These are phyloP conservation scores for Penicillium flavigenum DNA, from an alignment of 495 filamentous ascomycete genomes.

Conservation along the genomic window DNA sequence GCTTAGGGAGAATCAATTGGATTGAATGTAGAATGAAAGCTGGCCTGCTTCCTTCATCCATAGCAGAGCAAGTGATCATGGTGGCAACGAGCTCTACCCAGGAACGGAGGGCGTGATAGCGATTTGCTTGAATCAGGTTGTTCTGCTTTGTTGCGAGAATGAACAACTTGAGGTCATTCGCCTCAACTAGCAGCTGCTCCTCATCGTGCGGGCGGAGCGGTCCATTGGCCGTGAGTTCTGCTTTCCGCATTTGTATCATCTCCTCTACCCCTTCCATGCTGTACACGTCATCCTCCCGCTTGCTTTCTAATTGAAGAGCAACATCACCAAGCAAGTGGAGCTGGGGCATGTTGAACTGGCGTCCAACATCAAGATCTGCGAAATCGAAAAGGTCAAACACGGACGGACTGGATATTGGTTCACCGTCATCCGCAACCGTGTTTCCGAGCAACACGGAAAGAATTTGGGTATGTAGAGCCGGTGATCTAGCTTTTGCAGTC, in stretches of 20 bases:
- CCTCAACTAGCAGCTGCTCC: constrained; percentile 57
- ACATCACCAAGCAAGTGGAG: constrained; percentile 59
- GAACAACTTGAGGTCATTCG: constrained; percentile 54
- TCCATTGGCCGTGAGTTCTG: constrained; percentile 52
- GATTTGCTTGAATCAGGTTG: constrained; percentile 55
- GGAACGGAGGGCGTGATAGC: constrained; percentile 63
- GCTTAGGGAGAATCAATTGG: constrained; percentile 79
- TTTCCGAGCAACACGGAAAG: constrained; percentile 77
- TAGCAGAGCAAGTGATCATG: constrained; percentile 72
- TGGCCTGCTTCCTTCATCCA: constrained; percentile 63
- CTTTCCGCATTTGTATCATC: constrained; percentile 52
- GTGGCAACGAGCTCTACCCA: constrained; percentile 83
- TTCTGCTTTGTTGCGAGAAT: constrained; percentile 69
- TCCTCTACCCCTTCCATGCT: constrained; percentile 62
- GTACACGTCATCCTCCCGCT: constrained; percentile 54
- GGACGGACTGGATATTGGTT: constrained; percentile 61
- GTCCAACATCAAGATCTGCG: constrained; percentile 63
- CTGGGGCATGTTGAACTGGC: constrained; percentile 46
- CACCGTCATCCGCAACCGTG: constrained; percentile 60
- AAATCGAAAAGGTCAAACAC: constrained; percentile 96
- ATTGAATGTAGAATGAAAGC: constrained; percentile 80
- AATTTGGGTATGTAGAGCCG: constrained; percentile 73
- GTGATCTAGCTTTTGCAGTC: constrained; percentile 65
- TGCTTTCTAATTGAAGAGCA: constrained; percentile 59
- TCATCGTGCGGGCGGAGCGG: constrained; percentile 57